phyloP scores from a whole-genome alignment of 306 rosid species.

The Trichosanthes truncata region DNA sequence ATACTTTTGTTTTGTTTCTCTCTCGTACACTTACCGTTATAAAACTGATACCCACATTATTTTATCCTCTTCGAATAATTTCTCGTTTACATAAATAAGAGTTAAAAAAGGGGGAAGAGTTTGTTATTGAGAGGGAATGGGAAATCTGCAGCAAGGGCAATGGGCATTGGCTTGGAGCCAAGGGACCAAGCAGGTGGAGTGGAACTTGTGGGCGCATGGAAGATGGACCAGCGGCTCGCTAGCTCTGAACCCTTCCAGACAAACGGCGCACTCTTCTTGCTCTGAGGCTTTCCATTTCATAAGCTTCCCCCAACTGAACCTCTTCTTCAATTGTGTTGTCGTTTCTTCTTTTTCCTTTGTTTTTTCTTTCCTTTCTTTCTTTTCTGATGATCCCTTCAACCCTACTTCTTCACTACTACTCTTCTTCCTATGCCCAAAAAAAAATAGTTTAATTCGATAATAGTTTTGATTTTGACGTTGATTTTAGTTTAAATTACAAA shows the following conservation, averaged over 20 bases:
- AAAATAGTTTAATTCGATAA: background rate
- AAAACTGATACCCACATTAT: background rate
- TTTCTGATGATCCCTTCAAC: background rate
- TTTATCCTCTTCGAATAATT: background rate
- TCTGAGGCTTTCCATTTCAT: conserved; percentile 44
- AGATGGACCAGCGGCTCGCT: conserved; percentile 46
- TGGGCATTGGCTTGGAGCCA: conserved; percentile 59
- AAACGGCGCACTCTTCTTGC: conserved; percentile 60
- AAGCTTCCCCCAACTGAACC: conserved; percentile 55
- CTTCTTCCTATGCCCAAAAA: background rate
- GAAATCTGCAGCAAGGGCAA: conserved; percentile 83
- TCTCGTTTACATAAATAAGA: background rate
- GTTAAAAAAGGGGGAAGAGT: background rate
- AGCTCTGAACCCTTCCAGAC: conserved; percentile 44
- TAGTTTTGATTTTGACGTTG: background rate
- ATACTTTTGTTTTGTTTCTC: too few species aligned
- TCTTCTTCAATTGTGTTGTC: conserved; percentile 35
- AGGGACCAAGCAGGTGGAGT: conserved; percentile 59
- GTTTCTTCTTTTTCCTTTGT: conserved; percentile 31
- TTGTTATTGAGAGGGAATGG: conserved; percentile 5
- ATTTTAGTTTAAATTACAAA: background rate
- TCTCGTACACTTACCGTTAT: background rate
- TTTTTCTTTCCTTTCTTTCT: background rate
- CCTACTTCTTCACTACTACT: background rate
- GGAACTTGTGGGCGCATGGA: conserved; percentile 80